Conservation (phyloP, 768 basidiomycete species). For the Gloeostereum incarnatum region DNA sequence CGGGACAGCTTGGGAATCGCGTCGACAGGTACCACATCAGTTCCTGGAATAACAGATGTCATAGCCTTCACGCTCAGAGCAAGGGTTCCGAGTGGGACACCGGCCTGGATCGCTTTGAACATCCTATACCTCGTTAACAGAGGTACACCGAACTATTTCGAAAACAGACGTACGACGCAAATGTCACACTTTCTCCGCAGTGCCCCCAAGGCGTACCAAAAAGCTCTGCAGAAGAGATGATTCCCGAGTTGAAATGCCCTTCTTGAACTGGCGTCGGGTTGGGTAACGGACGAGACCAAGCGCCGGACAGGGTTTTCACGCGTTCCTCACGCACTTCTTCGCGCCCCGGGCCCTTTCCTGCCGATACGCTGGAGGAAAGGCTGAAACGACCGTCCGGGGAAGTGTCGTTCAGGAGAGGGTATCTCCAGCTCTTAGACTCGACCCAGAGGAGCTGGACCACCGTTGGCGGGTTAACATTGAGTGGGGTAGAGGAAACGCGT, state of each 20-base stretch:
- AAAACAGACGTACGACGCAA: slow-evolving; percentile 6
- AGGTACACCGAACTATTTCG: neutral
- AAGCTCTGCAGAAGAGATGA: slow-evolving; percentile 5
- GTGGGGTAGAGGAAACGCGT: slow-evolving; percentile 5
- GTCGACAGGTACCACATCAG: slow-evolving; percentile 5
- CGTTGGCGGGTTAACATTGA: slow-evolving; percentile 7
- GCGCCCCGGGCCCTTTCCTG: slow-evolving; percentile 6
- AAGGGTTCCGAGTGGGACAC: slow-evolving; percentile 5
- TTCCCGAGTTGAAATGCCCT: slow-evolving; percentile 5
- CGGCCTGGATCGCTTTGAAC: slow-evolving; percentile 2
- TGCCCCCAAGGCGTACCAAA: slow-evolving; percentile 10
- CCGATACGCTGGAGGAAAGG: slow-evolving; percentile 6
- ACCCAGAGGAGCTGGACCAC: slow-evolving; percentile 7
- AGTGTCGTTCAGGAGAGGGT: neutral
- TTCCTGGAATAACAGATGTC: slow-evolving; percentile 7
- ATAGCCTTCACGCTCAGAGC: slow-evolving; percentile 9
- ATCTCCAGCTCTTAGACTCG: too few relatives aligned
- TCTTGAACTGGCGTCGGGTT: slow-evolving; percentile 7
- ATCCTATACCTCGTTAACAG: slow-evolving; percentile 1
- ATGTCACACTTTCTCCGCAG: slow-evolving; percentile 8
- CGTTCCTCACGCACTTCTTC: slow-evolving; percentile 4
- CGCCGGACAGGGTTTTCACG: slow-evolving; percentile 1
- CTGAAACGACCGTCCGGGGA: slow-evolving; percentile 3
- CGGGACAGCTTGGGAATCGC: slow-evolving; percentile 3
- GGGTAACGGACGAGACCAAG: slow-evolving; percentile 3